Conservation (phyloP, 75 land plant species). For the Gnetum montanum region DNA sequence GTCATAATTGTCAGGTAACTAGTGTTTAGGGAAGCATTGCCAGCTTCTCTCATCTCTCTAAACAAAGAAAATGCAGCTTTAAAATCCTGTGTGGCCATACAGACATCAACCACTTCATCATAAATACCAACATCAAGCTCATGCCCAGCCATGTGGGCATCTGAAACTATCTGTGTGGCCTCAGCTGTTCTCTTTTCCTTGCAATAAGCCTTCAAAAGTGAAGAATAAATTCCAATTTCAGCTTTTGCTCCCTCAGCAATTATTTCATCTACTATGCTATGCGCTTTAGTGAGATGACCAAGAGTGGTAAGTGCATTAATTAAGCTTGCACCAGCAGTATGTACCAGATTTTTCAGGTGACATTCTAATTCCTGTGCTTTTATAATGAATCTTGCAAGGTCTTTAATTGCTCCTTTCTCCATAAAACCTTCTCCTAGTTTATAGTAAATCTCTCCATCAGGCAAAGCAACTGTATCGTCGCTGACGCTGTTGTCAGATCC, state of each 20-base stretch:
- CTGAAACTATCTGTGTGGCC: slow-evolving; percentile 53
- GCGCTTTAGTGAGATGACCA: slow-evolving; percentile 49
- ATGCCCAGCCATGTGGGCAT: slow-evolving; percentile 32
- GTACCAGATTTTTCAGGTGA: slow-evolving; percentile 8
- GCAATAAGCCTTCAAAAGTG: slow-evolving; percentile 54
- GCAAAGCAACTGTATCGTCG: background rate
- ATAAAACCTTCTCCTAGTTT: slow-evolving; percentile 39
- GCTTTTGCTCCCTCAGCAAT: slow-evolving; percentile 28
- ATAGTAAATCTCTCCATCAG: slow-evolving; percentile 29
- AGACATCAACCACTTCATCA: slow-evolving; percentile 56
- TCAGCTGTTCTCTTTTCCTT: slow-evolving; percentile 55
- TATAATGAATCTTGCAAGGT: slow-evolving; percentile 31
- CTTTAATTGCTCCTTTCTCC: slow-evolving; percentile 23
- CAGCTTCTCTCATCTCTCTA: slow-evolving; percentile 64
- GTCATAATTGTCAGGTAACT: slow-evolving; percentile 73
- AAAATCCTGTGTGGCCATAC: slow-evolving; percentile 67
- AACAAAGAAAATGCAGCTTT: slow-evolving; percentile 66
- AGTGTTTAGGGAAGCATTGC: slow-evolving; percentile 30
- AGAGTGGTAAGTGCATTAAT: slow-evolving; percentile 38
- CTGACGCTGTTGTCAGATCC: background rate
- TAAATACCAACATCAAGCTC: slow-evolving; percentile 35
- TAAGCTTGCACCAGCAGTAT: slow-evolving; percentile 37
- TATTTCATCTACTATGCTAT: slow-evolving; percentile 58
- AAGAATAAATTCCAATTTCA: slow-evolving; percentile 52
- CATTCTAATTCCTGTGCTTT: slow-evolving; percentile 41